phyloP scores from a whole-genome alignment of 306 rosid species.

The Ammopiptanthus mongolicus region DNA sequence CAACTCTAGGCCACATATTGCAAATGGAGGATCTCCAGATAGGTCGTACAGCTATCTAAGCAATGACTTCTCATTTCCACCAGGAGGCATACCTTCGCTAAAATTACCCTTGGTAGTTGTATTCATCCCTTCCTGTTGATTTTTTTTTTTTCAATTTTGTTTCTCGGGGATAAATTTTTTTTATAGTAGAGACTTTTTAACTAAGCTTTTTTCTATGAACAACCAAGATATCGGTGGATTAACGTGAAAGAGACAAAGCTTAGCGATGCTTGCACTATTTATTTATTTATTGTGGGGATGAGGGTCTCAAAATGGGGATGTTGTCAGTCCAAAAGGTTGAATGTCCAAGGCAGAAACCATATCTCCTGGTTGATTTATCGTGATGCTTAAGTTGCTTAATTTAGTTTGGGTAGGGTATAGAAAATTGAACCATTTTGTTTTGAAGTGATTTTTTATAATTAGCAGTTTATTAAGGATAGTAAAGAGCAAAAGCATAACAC shows the following conservation, averaged over 20 bases:
- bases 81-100: conserved; percentile 74
- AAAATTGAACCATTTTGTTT: not conserved
- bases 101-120: conserved; percentile 85
- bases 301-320: not conserved
- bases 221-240: conserved; percentile 2
- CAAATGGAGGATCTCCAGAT: conserved; percentile 75
- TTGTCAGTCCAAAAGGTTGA: not conserved
- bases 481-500: not conserved
- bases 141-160: not conserved
- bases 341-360: not conserved
- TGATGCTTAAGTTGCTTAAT: not conserved
- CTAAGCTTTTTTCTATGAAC: not conserved
- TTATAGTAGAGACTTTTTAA: not conserved
- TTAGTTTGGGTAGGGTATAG: not conserved
- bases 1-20: conserved; percentile 55
- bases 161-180: not conserved
- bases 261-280: not conserved
- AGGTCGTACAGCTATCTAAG: conserved; percentile 46
- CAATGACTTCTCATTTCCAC: conserved; percentile 66
- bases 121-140: conserved; percentile 22
- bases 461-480: not conserved
- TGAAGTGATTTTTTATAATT: not conserved
- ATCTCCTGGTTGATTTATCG: conserved; percentile 7
- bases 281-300: not conserved
- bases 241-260: conserved; percentile 8